A percentile compares a stretch with the other conserved stretches of the same genome.
phyloP scores from a whole-genome alignment of 371 early-diverging fungal species.

The Catenaria anguillulae region DNA sequence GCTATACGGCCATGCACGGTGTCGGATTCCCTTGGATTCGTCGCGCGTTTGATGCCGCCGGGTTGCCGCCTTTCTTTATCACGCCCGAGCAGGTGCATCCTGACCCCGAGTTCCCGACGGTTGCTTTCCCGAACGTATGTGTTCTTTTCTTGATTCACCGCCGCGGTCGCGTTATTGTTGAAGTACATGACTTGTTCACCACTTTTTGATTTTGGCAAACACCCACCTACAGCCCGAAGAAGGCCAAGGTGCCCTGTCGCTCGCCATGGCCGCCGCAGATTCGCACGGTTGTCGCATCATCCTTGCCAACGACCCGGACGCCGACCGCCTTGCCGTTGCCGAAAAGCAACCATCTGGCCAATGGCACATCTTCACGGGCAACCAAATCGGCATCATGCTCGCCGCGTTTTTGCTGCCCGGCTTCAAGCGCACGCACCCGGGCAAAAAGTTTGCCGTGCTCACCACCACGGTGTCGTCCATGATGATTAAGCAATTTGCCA shows the following conservation, averaged over 20 bases:
- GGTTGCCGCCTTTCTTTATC: constrained; percentile 42
- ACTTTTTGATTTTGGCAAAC: too few species aligned
- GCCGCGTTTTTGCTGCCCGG: constrained; percentile 55
- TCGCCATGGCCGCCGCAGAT: constrained; percentile 65
- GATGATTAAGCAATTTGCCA: constrained; percentile 62
- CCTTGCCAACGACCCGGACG: constrained; percentile 97
- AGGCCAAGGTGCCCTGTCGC: constrained; percentile 63
- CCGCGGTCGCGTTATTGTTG: too few species aligned
- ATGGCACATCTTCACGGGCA: constrained; percentile 80
- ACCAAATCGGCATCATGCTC: constrained; percentile 78
- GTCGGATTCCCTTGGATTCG: constrained; percentile 68
- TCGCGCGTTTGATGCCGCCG: constrained; percentile 49
- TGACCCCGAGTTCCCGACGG: constrained; percentile 88
- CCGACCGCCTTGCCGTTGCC: constrained; percentile 84
- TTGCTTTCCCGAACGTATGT: constrained; percentile 54
- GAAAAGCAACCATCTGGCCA: constrained; percentile 33
- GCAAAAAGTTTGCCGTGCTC: constrained; percentile 53
- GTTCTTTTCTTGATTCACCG: too few species aligned
- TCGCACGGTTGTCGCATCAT: constrained; percentile 40
- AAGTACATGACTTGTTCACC: too few species aligned
- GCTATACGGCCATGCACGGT: constrained; percentile 94
- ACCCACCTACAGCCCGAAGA: constrained; percentile 88
- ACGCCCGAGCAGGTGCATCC: constrained; percentile 56
- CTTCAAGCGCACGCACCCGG: constrained; percentile 24
- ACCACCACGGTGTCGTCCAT: constrained; percentile 71